Evolutionary conservation across 352 stramenopile species (phyloP), one percentile per base, ranked within the genome.

Genomic region (Phytophthora pisi): DNA sequence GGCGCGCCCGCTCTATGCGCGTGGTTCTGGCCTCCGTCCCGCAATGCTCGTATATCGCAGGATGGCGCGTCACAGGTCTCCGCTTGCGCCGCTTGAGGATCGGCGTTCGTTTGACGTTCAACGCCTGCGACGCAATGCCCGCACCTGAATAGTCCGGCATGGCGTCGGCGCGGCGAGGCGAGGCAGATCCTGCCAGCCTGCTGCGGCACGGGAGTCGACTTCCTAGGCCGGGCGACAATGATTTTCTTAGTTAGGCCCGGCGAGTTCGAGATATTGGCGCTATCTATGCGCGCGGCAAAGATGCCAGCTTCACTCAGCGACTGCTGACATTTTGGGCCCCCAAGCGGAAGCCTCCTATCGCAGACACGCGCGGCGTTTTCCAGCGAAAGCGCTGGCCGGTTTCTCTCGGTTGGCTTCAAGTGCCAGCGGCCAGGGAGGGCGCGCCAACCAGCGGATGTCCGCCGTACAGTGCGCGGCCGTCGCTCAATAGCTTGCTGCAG

Each of bases 1-100:
- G 4, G 5, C 2, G 15, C 15, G 34, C 8, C 8, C 34, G 11
- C 16, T 42, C 8, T 42, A 11, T 5, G 34, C 34, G 34, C 34
- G 34, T 3, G 5, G 11, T 42, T 16, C 16, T 13, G 34, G 34
- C 10, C 34, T 42, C 34, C 34, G 34, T 42, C 34, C 34, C 34
- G 34, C 3, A 42, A 42, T n/a, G 11, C 3, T 42, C 11, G 34
- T 42, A 42, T 15, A 42, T 42, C 34, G 34, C 57, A 30, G n/a
- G 50, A 60, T 38, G 24, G 26, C 15, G 50, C 51, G 46, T 52
- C 49, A 57, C 45, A 45, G 43, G 36, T 55, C 54, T 34, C 47
- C 0, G 34, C 34, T 68, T 72, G 59, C 54, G 24, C 47, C 0
- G 34, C 34, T 68, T 72, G 59, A 72, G 59, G 65, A 68, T 42